Conservation (phyloP, 2,329 filamentous ascomycete species). For the Colletotrichum sp. region DNA sequence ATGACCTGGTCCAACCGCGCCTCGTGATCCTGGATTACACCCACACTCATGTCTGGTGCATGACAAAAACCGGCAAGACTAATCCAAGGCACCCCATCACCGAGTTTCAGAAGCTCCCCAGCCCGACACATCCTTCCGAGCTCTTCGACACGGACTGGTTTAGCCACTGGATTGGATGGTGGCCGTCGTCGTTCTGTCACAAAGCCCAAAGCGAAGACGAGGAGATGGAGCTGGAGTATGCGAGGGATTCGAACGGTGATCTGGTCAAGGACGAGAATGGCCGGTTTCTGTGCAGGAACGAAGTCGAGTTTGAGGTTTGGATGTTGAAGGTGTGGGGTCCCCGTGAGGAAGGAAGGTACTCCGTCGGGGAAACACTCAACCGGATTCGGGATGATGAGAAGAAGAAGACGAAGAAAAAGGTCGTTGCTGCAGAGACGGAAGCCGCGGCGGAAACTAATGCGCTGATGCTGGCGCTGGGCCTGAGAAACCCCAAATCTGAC, state of each 20-base stretch:
- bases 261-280: background rate
- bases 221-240: background rate
- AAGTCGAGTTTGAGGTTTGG: background rate
- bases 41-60: background rate
- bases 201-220: background rate
- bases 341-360: background rate
- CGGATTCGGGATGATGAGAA: background rate
- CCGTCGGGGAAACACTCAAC: background rate
- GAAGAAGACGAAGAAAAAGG: background rate
- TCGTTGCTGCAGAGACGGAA: background rate
- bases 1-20: background rate
- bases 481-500: background rate
- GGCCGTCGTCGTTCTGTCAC: background rate
- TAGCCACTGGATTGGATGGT: background rate
- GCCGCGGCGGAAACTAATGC: background rate
- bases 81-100: background rate
- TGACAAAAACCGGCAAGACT: background rate
- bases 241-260: background rate
- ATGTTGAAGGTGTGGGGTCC: background rate
- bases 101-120: background rate
- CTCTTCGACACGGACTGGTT: background rate
- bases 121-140: background rate
- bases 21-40: background rate
- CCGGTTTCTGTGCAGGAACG: accelerated
- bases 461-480: background rate